Conservation (phyloP, 306 rosid genomes). For the Trifolium repens region DNA sequence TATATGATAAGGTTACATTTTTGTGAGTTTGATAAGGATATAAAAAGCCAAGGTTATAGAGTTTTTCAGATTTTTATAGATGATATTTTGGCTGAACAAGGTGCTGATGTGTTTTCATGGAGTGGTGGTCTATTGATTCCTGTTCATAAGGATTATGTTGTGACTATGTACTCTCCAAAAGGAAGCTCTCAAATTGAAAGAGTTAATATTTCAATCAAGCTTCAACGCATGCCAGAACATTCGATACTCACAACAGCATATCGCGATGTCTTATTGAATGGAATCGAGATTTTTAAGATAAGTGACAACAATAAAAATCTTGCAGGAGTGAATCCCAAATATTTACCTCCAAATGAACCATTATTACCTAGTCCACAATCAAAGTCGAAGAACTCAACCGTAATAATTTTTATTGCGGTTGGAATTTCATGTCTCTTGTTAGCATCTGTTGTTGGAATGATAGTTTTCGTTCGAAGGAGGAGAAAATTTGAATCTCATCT, state of each 20-base stretch:
- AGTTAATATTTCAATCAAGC: constrained; percentile 16
- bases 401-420: background rate
- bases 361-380: background rate
- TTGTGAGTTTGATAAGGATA: background rate
- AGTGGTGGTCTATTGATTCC: background rate
- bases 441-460: background rate
- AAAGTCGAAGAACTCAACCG: background rate
- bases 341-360: background rate
- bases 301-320: constrained; percentile 19
- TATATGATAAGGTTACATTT: constrained; percentile 36
- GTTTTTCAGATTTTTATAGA: constrained; percentile 25
- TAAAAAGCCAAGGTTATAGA: rapidly evolving
- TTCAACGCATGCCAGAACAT: background rate
- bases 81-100: background rate
- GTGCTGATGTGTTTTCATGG: background rate
- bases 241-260: rapidly evolving
- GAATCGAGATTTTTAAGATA: constrained; percentile 46
- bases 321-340: constrained; percentile 33
- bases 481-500: background rate
- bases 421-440: background rate
- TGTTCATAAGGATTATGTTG: constrained; percentile 30
- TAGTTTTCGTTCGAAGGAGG: background rate
- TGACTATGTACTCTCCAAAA: rapidly evolving
- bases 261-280: constrained; percentile 28
- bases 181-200: background rate